Evolutionary conservation across 139 green algal species (phyloP).

Genomic region (Ostreobium quekettii): DNA sequence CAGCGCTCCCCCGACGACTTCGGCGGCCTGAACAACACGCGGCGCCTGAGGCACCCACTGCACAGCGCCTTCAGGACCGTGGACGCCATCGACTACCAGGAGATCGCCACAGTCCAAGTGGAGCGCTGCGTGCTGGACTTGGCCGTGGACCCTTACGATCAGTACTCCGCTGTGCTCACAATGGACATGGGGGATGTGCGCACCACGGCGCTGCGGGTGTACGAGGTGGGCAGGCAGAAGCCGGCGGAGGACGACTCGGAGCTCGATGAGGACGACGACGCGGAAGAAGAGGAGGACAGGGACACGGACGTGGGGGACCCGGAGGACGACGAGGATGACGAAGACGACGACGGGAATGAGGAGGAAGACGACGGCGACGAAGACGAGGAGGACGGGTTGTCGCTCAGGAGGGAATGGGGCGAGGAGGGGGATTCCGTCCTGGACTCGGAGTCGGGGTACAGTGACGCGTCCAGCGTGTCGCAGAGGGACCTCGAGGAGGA

Average conservation of each 20-base stretch:
- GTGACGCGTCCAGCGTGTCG: not conserved
- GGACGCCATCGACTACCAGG: constrained; percentile 53
- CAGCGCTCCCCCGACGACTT: constrained; percentile 38
- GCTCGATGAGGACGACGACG: constrained; percentile 4
- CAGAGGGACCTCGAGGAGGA: not conserved
- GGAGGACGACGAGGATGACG: constrained; percentile 24
- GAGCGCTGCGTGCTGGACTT: constrained; percentile 57
- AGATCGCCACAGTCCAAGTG: constrained; percentile 55
- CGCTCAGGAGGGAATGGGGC: not conserved
- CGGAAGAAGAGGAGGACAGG: constrained; percentile 29
- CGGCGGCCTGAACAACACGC: constrained; percentile 21
- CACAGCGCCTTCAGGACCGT: constrained; percentile 54
- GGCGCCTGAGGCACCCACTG: constrained; percentile 46
- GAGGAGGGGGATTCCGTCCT: not conserved
- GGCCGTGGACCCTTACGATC: constrained; percentile 45
- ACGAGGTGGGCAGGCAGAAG: constrained; percentile 56
- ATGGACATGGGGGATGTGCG: constrained; percentile 40
- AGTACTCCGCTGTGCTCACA: constrained; percentile 43
- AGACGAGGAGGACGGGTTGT: constrained; percentile 23
- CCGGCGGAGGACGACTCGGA: too few species aligned
- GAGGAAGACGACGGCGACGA: constrained; percentile 30
- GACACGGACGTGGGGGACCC: constrained; percentile 19
- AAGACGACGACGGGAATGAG: constrained; percentile 25
- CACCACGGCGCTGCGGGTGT: constrained; percentile 29
- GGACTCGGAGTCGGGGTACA: not conserved